phyloP scores from a whole-genome alignment of 1,284 basidiomycete species.

The Takashimella koratensis region DNA sequence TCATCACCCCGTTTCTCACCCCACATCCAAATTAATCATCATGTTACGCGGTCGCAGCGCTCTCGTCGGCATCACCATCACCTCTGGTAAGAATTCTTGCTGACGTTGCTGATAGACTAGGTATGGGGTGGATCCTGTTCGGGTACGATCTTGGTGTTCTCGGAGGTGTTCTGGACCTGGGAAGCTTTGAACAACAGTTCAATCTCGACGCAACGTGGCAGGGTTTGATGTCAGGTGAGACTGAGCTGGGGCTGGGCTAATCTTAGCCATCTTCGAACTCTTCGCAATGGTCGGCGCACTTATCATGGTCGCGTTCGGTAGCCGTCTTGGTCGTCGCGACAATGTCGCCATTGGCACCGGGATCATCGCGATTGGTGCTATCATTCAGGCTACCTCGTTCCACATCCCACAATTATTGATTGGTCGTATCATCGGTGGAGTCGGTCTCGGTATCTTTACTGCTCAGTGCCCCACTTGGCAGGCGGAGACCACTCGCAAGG shows the following conservation, averaged over 20 bases:
- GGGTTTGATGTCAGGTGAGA: not conserved
- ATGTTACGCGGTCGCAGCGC: not conserved
- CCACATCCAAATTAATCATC: too few species aligned
- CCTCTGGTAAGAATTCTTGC: not conserved
- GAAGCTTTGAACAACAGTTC: not conserved
- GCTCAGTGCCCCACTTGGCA: slow-evolving; percentile 48
- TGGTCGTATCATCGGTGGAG: slow-evolving; percentile 48
- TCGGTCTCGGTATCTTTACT: slow-evolving; percentile 50
- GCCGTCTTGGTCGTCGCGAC: slow-evolving; percentile 5
- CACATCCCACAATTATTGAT: slow-evolving; percentile 45
- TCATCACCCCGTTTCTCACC: too few species aligned
- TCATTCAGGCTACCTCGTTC: slow-evolving; percentile 42
- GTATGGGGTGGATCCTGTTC: not conserved
- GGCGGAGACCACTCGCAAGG: slow-evolving; percentile 42
- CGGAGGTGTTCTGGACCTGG: not conserved
- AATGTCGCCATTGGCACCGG: slow-evolving; percentile 21
- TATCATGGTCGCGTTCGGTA: not conserved
- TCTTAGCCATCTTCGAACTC: not conserved
- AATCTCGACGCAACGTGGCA: not conserved
- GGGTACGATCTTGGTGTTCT: not conserved
- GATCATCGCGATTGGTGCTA: slow-evolving; percentile 45
- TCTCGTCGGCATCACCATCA: not conserved
- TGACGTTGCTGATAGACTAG: not conserved
- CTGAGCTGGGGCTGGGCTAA: not conserved
- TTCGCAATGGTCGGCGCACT: not conserved